Evolutionary conservation across 345 rosid species (phyloP), one percentile per base, ranked within the genome.

Genomic region (Aurinia saxatilis): DNA sequence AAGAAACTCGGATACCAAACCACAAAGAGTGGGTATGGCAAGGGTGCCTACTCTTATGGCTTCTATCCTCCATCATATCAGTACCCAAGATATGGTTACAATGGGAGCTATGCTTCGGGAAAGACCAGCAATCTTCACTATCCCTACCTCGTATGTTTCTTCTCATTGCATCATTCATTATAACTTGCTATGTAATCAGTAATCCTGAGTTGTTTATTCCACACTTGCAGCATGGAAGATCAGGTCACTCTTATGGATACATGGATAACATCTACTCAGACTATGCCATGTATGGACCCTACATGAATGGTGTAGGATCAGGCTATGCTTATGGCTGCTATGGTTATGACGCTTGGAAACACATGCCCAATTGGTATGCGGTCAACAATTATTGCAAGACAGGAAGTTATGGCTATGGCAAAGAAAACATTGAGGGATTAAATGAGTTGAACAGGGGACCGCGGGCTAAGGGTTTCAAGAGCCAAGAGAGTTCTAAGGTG

Each of bases 391-490:
- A 76, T 44, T 76, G 67, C 76, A 84, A 74, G 66, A 45, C 82
- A 1, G 74, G 73, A 60, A 63, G 74, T 56, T 31, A 61, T 35
- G 79, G 77, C 42, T 83, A 74, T 66, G 88, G 84, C 36, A 83
- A 76, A 61, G 91, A 86, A 71, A 90, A 82, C 63, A 50, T 70
- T 6, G 91, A 83, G 63, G 86, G 95, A 39, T 73, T 87, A 19
- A 83, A 78, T 37, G 97, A 90, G 84, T 71, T 90, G 55, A 90
- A 81, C 49, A 79, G 82, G 72, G 95, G 95, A 16, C 97, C 95
- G 15, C 78, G 97, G 59, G 78, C 80, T n/a, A 87, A 80, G 78
- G 77, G 78, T 34, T 81, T 80, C 62, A 82, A 72, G 74, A 81
- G 56, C 50, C 78, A 73, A 50, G 81, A 78, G 23, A 80, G 54